Conservation (phyloP, 495 filamentous ascomycete species). For the Penicillium roqueforti region DNA sequence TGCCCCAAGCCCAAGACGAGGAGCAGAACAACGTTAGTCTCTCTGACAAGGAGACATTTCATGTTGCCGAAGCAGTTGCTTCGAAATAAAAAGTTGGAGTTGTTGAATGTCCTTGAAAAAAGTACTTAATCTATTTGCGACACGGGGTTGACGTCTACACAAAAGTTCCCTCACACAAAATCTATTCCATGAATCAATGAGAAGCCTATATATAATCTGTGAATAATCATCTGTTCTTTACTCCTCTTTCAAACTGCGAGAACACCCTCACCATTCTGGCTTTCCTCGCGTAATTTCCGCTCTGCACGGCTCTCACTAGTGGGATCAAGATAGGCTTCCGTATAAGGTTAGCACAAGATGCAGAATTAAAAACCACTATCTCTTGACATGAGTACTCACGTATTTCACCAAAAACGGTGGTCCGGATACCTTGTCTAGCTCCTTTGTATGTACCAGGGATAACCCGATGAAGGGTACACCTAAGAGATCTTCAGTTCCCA, state of each 20-base stretch:
- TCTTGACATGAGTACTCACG: constrained; percentile 32
- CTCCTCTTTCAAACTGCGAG: not conserved
- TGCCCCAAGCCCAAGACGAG: constrained; percentile 7
- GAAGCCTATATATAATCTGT: not conserved
- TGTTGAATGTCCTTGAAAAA: not conserved
- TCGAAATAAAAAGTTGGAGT: not conserved
- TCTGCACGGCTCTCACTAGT: constrained; percentile 41
- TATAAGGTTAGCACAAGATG: not conserved
- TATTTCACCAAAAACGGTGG: constrained; percentile 53
- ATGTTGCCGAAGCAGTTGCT: not conserved
- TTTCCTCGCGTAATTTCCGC: not conserved
- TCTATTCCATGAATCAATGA: not conserved
- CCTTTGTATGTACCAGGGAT: constrained; percentile 50
- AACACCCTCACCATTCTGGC: not conserved
- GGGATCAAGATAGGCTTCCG: constrained; percentile 44
- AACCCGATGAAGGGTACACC: constrained; percentile 46
- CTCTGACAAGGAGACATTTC: not conserved
- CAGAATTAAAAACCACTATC: not conserved
- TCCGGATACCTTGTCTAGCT: constrained; percentile 44
- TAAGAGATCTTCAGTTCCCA: not conserved
- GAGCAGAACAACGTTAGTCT: constrained; percentile 4
- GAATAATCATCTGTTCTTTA: not conserved
- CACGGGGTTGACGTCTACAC: not conserved
- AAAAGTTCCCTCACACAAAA: not conserved
- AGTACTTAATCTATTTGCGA: not conserved